Conservation (phyloP, 2,329 filamentous ascomycete species). For the Pseudopyrenochaeta lycopersici region DNA sequence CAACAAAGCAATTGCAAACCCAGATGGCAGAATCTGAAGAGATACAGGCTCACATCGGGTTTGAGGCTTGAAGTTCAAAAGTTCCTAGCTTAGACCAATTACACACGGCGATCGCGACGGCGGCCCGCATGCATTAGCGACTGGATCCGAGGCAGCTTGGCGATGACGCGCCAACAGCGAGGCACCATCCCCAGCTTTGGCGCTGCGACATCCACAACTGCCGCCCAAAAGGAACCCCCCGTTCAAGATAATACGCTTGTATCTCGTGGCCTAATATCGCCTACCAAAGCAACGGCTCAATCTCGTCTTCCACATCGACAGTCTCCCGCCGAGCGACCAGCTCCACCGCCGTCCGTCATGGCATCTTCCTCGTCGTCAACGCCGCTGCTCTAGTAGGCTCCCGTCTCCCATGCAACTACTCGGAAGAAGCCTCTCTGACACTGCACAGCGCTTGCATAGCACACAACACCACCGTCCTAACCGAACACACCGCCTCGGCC, state of each 20-base stretch:
- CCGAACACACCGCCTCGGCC: constrained; percentile 89
- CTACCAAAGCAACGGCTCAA: constrained; percentile 2
- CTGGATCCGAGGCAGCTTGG: constrained; percentile 20
- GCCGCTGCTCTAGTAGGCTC: constrained; percentile 50
- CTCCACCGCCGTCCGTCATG: constrained; percentile 33
- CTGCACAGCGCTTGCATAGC: constrained; percentile 84
- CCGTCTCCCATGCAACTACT: neutral
- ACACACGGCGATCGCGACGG: constrained; percentile 3
- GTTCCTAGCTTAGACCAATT: constrained; percentile 1
- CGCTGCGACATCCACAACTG: constrained; percentile 9
- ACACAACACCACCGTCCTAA: constrained; percentile 89
- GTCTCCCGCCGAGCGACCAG: constrained; percentile 4
- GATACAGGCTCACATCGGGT: neutral
- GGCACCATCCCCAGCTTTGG: constrained; percentile 35
- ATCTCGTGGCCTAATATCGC: constrained; percentile 13
- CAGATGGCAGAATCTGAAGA: neutral
- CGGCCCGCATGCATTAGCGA: constrained; percentile 16
- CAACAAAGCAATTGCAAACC: neutral
- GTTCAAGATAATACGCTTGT: constrained; percentile 6
- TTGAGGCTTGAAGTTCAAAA: constrained; percentile 2
- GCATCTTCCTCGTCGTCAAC: constrained; percentile 50
- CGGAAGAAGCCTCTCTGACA: constrained; percentile 17
- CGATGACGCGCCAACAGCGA: constrained; percentile 35
- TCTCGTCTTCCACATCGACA: neutral
- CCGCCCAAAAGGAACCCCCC: constrained; percentile 6